Base-by-base conservation (phyloP, 306 rosid species). In the Vachellia collinsii region DNA sequence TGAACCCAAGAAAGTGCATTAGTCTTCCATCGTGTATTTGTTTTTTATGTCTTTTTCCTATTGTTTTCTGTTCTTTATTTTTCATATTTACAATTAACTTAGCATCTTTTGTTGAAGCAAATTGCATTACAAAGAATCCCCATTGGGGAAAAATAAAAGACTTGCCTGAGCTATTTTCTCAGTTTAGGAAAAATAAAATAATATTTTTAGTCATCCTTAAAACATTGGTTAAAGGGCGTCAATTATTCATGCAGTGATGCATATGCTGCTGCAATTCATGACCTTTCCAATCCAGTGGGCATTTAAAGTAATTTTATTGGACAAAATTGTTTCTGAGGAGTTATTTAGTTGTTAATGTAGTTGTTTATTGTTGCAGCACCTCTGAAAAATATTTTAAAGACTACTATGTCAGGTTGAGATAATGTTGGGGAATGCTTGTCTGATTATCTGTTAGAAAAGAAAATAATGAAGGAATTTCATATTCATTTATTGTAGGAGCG, bases 401-500 rank as follows among this genome's bases (percentile, higher is more conserved):
- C 61, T 48, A 48, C 34, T 29, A 20, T 80, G 29, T 53, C 23
- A 3, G 47, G 44, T 56, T 64, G 58, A 29, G 61, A 77, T 77
- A 22, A 69, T 74, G 5, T 50, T 6, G 47, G 10, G 56, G 50
- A 37, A 56, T 72, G 8, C n/a, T 70, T 70, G 29, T 70, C 38
- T 41, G 25, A 7, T 6, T 71, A 17, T 76, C 11, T 61, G 70
- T 48, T 48, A 36, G 38, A 12, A 23, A 59, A 12, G 3, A 3
- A 76, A 41, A 29, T 56, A 34, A 29, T 56, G 50, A 66, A 38
- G 72, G 70, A 34, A 20, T 38, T 80, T 75, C 11, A 42, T 38
- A 34, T 62, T 44, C 11, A 3, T 74, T 54, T 42, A 62, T 65
- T 83, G 84, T 69, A 87, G 89, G 85, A 70, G 39, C 48, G 20